These are phyloP conservation scores for Hygrophorus russula DNA, from an alignment of 768 basidiomycete genomes.

Conservation along the genomic window DNA sequence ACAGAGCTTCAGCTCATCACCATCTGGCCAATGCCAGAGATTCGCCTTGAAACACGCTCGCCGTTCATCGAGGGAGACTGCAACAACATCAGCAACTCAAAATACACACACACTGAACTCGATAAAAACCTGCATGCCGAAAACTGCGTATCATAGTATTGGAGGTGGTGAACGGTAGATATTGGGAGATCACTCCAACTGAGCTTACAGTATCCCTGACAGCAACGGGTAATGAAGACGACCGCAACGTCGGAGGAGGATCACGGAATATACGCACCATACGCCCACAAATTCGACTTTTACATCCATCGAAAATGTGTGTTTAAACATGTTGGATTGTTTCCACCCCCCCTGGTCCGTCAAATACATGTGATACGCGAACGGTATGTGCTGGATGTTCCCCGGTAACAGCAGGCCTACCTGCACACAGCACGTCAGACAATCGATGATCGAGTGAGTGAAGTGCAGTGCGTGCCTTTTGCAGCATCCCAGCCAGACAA, in stretches of 20 bases:
- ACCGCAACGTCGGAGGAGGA: too few relatives aligned
- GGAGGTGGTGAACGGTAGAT: conserved; percentile 35
- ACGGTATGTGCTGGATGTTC: too few relatives aligned
- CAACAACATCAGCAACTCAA: too few relatives aligned
- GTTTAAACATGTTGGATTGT: too few relatives aligned
- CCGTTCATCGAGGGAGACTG: conserved; percentile 39
- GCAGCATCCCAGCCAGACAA: conserved; percentile 39
- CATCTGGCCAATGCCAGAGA: conserved; percentile 22
- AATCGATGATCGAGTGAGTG: too few relatives aligned
- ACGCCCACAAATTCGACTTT: conserved; percentile 29
- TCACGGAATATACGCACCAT: conserved; percentile 21
- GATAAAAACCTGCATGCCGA: conserved; percentile 38
- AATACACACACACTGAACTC: too few relatives aligned
- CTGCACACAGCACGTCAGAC: too few relatives aligned
- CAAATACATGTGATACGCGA: too few relatives aligned
- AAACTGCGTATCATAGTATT: conserved; percentile 36
- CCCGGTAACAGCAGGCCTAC: too few relatives aligned
- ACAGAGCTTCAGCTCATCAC: conserved; percentile 7
- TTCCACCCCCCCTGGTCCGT: too few relatives aligned
- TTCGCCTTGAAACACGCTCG: conserved; percentile 41
- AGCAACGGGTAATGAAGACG: neutral
- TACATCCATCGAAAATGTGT: neutral
- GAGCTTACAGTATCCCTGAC: conserved; percentile 46
- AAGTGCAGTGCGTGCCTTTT: conserved; percentile 19
- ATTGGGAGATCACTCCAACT: conserved; percentile 31